Percentiles rank a stretch among this genome's conserved stretches.
Conservation (phyloP, 106 monocot genomes). For the Ottelia alismoides region DNA sequence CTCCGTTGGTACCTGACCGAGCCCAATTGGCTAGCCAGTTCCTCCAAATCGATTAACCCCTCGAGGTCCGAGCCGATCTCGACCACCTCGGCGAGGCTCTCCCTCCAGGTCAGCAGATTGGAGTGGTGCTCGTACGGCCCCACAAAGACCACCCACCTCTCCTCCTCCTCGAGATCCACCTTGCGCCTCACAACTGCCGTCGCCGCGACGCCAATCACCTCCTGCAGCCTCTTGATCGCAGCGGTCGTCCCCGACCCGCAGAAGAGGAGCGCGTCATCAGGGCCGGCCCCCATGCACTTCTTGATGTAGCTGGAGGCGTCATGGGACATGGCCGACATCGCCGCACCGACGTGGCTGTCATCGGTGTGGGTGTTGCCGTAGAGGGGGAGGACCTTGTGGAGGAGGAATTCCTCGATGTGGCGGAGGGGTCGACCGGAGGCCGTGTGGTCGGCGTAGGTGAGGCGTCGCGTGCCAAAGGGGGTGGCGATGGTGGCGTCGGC, state of each 20-base stretch:
- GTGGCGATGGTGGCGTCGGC: slow-evolving; percentile 18
- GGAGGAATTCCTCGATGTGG: slow-evolving; percentile 31
- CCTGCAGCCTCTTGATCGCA: slow-evolving; percentile 34
- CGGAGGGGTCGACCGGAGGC: slow-evolving; percentile 26
- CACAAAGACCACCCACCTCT: slow-evolving; percentile 49
- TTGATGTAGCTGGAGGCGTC: slow-evolving; percentile 34
- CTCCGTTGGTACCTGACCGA: slow-evolving; percentile 8
- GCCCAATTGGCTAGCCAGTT: slow-evolving; percentile 7
- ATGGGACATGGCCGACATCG: slow-evolving; percentile 14
- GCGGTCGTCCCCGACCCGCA: slow-evolving; percentile 41
- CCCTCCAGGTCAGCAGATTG: slow-evolving; percentile 44
- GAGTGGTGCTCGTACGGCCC: slow-evolving; percentile 53
- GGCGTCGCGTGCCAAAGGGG: slow-evolving; percentile 20
- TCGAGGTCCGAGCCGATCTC: slow-evolving; percentile 30
- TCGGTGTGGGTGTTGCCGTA: slow-evolving; percentile 49
- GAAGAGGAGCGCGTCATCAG: slow-evolving; percentile 22
- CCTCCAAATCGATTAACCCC: slow-evolving; percentile 23
- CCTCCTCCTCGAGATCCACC: slow-evolving; percentile 12
- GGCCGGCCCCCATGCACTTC: slow-evolving; percentile 21
- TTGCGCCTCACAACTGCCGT: not conserved
- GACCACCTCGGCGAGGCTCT: slow-evolving; percentile 35
- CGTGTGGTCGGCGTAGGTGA: too few species aligned
- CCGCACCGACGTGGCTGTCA: slow-evolving; percentile 31
- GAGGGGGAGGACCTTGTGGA: slow-evolving; percentile 29
- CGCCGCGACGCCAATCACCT: slow-evolving; percentile 44